Evolutionary conservation across 2,329 filamentous ascomycete species (phyloP), one percentile per base, ranked within the genome.

Genomic region (Aureobasidium sp.): DNA sequence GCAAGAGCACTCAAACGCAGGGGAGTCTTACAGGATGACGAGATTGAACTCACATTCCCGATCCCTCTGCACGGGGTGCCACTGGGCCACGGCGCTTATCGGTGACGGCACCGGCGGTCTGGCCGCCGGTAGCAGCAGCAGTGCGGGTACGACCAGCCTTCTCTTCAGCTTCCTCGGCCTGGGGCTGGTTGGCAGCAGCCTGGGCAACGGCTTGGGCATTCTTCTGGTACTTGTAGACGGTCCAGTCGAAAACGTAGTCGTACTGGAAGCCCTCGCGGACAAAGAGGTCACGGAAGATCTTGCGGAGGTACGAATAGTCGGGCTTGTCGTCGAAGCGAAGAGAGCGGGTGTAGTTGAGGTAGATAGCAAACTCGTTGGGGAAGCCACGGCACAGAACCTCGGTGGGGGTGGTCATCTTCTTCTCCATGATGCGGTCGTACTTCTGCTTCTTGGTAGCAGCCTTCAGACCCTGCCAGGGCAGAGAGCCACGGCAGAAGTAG

Each of bases 181-280:
- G 81, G 63, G 78, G 79, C 72, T 85, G 80, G 70, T 84, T 82
- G 68, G 83, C 87, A 68, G 86, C 87, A 69, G 89, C 89, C 76
- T 93, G 88, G 69, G 90, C 90, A 76, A 96, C 96, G 72, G 91
- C 91, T 80, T 95, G 90, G 61, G 92, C 92, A 71, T 97, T 97
- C 87, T 97, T 97, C 85, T 97, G 92, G 83, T 97, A 97, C 83
- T 97, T 97, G 86, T 97, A 97, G 72, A 97, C 94, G 64, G 94
- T 99, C 94, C 94, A 99, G 80, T 99, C 94, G 72, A 99, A 99
- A 70, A 99, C 94, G 71, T 99, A 97, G 79, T 99, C 94, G 78
- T 99, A 97, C 81, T 99, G 94, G 87, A 97, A 99, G 62, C 93
- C 94, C 78, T 97, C 94, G 66, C 94, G 91, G 69, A 99, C 94